Base-by-base conservation (phyloP, 208 protist genomes). In the Trypanosoma mega region DNA sequence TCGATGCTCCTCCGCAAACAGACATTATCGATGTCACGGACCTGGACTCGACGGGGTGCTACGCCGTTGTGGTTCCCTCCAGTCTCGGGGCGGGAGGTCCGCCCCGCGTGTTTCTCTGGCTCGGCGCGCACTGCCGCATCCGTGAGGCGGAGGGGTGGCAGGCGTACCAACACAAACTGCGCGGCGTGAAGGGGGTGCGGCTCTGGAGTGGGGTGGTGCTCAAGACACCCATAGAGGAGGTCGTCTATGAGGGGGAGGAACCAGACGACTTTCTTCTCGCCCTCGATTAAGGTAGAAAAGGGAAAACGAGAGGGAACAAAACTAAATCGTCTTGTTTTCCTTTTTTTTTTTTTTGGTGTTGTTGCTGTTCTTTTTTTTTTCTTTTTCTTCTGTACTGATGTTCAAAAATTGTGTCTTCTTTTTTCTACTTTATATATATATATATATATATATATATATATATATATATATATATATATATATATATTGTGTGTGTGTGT, bases 261-360 rank as follows among this genome's bases (percentile, higher is more conserved):
- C 88, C 88, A 9, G 77, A 86, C 47, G 83, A 87, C 39, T 69
- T 95, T 20, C 33, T 94, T 12, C 44, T 75, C 24, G 76, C 58
- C 2, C 44, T 82, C 0, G 73, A 78, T 31, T 74, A 43, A 63
- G n/a, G n/a, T 11, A 50, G 21, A 27, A 33, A 29, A 23, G 16
- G 16, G 16, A n/a, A 7, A 24, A 11, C 14, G 58, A 54, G 21
- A 3, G 41, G 21, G 27, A n/a, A 21, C 26, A 9, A 54, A 26
- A 7, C 11, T 30, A 49, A 37, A 29, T 24, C n/a, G n/a, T 56
- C 5, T 16, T 29, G 29, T 12, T 39, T 5, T 31, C 33, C 23
- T 64, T 81, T 44, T 47, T 72, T 5, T 24, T 82, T 30, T 74
- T 33, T 3, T n/a, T n/a, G n/a, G n/a, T n/a, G n/a, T n/a, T n/a